phyloP scores from a whole-genome alignment of 2,329 filamentous ascomycete species.

The Magnaporthiopsis poae region DNA sequence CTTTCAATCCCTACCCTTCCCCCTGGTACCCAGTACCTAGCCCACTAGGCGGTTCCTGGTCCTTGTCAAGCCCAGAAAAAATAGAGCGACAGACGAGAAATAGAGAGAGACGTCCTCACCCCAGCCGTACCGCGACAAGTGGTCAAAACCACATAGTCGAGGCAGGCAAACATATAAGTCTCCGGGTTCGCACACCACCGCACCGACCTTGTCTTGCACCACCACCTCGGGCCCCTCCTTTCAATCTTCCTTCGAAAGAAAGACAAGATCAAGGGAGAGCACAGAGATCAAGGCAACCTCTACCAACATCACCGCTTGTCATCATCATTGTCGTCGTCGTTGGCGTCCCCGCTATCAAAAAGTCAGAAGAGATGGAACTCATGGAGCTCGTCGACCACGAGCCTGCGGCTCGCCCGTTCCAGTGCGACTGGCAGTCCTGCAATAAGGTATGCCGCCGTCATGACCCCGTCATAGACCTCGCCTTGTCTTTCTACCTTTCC shows the following conservation, averaged over 20 bases:
- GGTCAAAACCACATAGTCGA: neutral
- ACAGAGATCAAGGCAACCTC: neutral
- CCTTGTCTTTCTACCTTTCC: neutral
- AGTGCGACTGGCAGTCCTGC: slow-evolving; percentile 54
- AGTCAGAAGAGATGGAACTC: slow-evolving; percentile 44
- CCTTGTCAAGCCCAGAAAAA: neutral
- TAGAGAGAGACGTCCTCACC: neutral
- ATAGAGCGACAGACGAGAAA: neutral
- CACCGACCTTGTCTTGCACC: slow-evolving; percentile 6
- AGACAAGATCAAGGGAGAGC: neutral
- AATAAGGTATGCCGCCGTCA: slow-evolving; percentile 41
- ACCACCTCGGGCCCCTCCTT: slow-evolving; percentile 6
- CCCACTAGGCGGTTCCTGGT: slow-evolving; percentile 4
- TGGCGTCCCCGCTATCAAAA: neutral
- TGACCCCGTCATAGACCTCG: neutral
- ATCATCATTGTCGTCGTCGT: neutral
- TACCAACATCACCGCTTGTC: slow-evolving; percentile 8
- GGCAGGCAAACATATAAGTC: slow-evolving; percentile 4
- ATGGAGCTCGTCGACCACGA: slow-evolving; percentile 57
- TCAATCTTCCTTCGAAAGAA: neutral
- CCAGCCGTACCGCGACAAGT: neutral
- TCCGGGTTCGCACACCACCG: slow-evolving; percentile 6
- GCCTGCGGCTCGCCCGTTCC: slow-evolving; percentile 51
- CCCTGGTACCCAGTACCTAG: slow-evolving; percentile 7
- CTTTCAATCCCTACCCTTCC: slow-evolving; percentile 17